Evolutionary conservation across 164 flowering plant genomes (phyloP).

Genomic region (Vitis amurensis): DNA sequence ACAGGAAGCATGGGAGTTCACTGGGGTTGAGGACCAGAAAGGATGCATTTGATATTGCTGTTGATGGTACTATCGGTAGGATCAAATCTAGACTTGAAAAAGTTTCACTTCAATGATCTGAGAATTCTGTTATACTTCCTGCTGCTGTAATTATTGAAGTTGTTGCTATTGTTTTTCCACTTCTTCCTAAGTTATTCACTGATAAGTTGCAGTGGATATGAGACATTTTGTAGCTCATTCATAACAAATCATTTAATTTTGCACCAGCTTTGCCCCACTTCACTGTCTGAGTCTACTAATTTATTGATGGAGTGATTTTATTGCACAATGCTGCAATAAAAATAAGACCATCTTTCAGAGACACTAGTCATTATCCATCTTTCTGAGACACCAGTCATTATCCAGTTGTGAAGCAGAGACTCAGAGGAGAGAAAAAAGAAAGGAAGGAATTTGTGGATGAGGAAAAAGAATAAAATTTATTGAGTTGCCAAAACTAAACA

Average conservation of each 20-base stretch:
- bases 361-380: too few species aligned
- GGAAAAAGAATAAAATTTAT: constrained; percentile 10
- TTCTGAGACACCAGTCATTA: too few species aligned
- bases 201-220: neutral
- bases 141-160: neutral
- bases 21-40: constrained; percentile 48
- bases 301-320: neutral
- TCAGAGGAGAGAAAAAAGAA: too few species aligned
- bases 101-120: constrained; percentile 7
- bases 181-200: neutral
- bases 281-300: neutral
- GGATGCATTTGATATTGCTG: constrained; percentile 91
- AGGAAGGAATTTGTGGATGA: neutral
- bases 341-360: neutral
- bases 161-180: neutral
- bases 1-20: constrained; percentile 80
- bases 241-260: neutral
- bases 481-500: neutral
- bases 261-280: neutral
- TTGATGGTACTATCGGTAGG: constrained; percentile 62
- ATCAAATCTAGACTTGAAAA: constrained; percentile 46
- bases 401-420: too few species aligned
- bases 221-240: neutral
- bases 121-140: neutral
- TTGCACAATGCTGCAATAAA: neutral